Conservation (phyloP, 2,329 filamentous ascomycete genomes). For the Tolypocladium ovalisporum region DNA sequence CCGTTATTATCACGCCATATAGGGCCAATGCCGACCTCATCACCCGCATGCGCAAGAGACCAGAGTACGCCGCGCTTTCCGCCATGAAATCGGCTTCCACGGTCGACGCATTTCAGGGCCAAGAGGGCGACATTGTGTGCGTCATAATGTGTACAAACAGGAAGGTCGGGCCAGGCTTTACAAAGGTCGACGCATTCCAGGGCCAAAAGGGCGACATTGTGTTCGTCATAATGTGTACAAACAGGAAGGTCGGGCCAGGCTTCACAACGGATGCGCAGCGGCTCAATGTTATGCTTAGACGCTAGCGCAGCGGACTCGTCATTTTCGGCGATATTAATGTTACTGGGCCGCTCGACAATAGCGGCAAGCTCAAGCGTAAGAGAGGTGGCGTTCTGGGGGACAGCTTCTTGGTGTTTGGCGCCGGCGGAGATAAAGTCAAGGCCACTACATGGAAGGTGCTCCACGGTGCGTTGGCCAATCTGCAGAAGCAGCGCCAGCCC, state of each 20-base stretch:
- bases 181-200: conserved; percentile 9
- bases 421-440: neutral
- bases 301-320: conserved; percentile 7
- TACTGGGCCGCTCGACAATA: neutral
- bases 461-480: neutral
- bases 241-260: conserved; percentile 2
- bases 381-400: neutral
- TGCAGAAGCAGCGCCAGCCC: neutral
- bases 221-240: conserved; percentile 11
- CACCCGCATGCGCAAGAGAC: conserved; percentile 1
- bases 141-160: conserved; percentile 10
- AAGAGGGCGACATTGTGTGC: conserved; percentile 10
- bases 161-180: conserved; percentile 7
- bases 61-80: conserved; percentile 3
- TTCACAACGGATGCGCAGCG: conserved; percentile 6
- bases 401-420: neutral
- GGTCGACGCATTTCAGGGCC: conserved; percentile 12
- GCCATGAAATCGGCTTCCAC: conserved; percentile 5
- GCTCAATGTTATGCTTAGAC: conserved; percentile 10
- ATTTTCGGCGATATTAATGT: conserved; percentile 10
- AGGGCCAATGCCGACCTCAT: conserved; percentile 6
- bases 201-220: conserved; percentile 11
- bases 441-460: neutral
- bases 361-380: neutral
- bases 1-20: conserved; percentile 9